Evolutionary conservation across 257 asterid genomes (phyloP), one percentile per base, ranked within the genome.

Genomic region (Misopates orontium): DNA sequence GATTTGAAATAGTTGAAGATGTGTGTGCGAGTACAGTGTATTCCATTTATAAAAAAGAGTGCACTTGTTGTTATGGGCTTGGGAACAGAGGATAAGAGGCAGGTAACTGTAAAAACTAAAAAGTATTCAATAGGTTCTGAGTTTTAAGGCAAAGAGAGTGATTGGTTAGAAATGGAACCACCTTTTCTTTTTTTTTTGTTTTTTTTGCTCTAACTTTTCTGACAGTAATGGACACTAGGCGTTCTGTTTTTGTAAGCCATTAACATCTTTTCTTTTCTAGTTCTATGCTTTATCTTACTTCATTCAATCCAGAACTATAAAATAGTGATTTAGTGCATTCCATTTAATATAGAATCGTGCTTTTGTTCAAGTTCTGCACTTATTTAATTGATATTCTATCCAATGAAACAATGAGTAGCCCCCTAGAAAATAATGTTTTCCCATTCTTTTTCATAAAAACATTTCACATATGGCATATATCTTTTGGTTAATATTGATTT

Each of bases 51-150:
- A 60, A 36, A 73, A 76, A 76, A 62, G 82, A 72, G 88, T 82
- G 85, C 81, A 72, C 36, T 28, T 8, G 39, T 36, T 1, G 72
- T 84, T 82, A 77, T 85, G 92, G 92, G 84, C 82, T 71, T 80
- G 82, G 75, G 67, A 80, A 74, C 77, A 80, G 79, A 74, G 62
- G 74, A 67, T 78, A 64, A 68, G 77, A 65, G 73, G 60, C 14
- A 67, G 73, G 71, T 64, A 62, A 67, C 62, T 55, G 82, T 51
- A 36, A 60, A 65, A 64, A 67, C 60, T 50, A 40, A 53, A 63
- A 28, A 28, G 36, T 28, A 28, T n/a, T n/a, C n/a, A n/a, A n/a
- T n/a, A n/a, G n/a, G n/a, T n/a, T n/a, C n/a, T n/a, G n/a, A n/a
- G n/a, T n/a, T n/a, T 73, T 64, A 68, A 69, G 81, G 73, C 64